Percentiles rank a stretch among this genome's conserved stretches.
These are phyloP conservation scores for Priceomyces fermenticarens DNA, from an alignment of 805 yeast species.

Conservation along the genomic window DNA sequence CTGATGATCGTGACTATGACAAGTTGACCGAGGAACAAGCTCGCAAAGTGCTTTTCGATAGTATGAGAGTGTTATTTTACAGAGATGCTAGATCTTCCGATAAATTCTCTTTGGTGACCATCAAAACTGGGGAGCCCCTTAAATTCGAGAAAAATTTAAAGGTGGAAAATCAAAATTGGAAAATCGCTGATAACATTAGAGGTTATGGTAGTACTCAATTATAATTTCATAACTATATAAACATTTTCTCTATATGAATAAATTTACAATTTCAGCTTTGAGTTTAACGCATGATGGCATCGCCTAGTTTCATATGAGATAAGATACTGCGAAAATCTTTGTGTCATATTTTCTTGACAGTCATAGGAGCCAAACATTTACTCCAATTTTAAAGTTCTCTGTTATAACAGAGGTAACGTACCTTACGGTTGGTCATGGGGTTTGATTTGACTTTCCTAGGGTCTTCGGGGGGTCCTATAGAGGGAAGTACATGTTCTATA, in stretches of 20 bases:
- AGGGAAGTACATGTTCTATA: slow-evolving; percentile 64
- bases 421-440: slow-evolving; percentile 15
- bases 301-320: too few relatives aligned
- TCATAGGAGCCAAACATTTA: too few relatives aligned
- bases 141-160: slow-evolving; percentile 61
- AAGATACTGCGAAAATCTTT: too few relatives aligned
- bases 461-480: slow-evolving; percentile 82
- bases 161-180: slow-evolving; percentile 82
- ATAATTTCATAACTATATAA: not conserved
- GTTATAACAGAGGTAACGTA: too few relatives aligned
- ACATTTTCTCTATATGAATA: not conserved
- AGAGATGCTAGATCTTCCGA: slow-evolving; percentile 95
- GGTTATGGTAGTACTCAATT: slow-evolving; percentile 82
- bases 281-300: too few relatives aligned
- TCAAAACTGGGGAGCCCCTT: slow-evolving; percentile 57
- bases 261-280: too few relatives aligned
- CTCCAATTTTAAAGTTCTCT: too few relatives aligned
- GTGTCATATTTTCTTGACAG: too few relatives aligned
- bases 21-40: slow-evolving; percentile 75
- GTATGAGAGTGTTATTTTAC: slow-evolving; percentile 92
- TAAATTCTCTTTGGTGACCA: slow-evolving; percentile 74
- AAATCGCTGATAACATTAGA: slow-evolving; percentile 78
- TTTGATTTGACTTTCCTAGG: slow-evolving; percentile 72
- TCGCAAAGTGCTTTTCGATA: slow-evolving; percentile 67
- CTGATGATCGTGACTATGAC: slow-evolving; percentile 69